Conservation (phyloP, 2,329 filamentous ascomycete species). For the Rutstroemia sp. region DNA sequence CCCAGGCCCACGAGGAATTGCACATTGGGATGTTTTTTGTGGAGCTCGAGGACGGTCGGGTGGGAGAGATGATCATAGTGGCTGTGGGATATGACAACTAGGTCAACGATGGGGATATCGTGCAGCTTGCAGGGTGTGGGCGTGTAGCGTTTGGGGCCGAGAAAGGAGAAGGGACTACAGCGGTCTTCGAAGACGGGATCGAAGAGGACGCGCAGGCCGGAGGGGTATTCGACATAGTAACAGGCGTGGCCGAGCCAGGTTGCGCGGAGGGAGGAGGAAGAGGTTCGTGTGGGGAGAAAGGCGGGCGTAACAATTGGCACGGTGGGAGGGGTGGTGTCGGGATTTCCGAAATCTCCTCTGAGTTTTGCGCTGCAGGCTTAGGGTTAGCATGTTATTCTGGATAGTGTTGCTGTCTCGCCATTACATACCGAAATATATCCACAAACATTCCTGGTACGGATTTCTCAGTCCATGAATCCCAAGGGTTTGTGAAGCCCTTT, state of each 20-base stretch:
- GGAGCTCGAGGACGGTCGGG: constrained; percentile 63
- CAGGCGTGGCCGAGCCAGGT: constrained; percentile 96
- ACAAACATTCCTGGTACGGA: constrained; percentile 27
- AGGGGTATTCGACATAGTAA: constrained; percentile 85
- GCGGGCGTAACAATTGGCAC: constrained; percentile 50
- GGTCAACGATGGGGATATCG: constrained; percentile 71
- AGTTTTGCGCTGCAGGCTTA: constrained; percentile 9
- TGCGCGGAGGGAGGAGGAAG: constrained; percentile 56
- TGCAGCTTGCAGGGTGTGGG: constrained; percentile 66
- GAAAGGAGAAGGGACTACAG: constrained; percentile 67
- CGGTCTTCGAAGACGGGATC: constrained; percentile 89
- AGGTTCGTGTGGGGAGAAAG: constrained; percentile 49
- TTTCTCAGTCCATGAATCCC: constrained; percentile 42
- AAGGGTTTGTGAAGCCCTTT: constrained; percentile 50
- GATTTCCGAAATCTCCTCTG: constrained; percentile 28
- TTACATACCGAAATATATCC: constrained; percentile 33
- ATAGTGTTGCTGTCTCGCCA: background rate
- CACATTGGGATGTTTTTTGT: constrained; percentile 63
- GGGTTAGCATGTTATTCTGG: background rate
- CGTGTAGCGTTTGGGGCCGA: constrained; percentile 73
- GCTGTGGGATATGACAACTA: constrained; percentile 46
- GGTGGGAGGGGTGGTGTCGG: constrained; percentile 55
- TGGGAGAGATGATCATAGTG: constrained; percentile 92
- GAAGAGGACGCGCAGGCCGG: constrained; percentile 80
- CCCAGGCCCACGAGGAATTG: constrained; percentile 87